These are phyloP conservation scores for Xylaria cubensis DNA, from an alignment of 495 filamentous ascomycete genomes.

Conservation along the genomic window DNA sequence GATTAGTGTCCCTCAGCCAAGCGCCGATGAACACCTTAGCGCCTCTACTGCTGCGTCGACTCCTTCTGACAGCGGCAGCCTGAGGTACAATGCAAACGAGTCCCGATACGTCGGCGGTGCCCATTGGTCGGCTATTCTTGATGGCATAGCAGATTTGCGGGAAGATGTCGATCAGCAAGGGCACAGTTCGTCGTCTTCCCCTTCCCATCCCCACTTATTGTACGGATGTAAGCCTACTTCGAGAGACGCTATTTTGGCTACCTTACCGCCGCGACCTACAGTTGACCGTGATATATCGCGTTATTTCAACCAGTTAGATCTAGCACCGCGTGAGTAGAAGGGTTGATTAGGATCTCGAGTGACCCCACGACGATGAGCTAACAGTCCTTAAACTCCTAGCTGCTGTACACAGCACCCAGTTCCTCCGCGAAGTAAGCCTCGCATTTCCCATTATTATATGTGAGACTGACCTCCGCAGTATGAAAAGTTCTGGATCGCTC, in stretches of 20 bases:
- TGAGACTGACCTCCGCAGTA: conserved; percentile 33
- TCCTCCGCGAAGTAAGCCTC: conserved; percentile 42
- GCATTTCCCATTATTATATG: not conserved
- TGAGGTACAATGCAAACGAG: conserved; percentile 40
- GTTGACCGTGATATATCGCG: conserved; percentile 47
- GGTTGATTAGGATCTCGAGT: not conserved
- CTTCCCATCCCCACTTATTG: conserved; percentile 38
- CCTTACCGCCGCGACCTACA: conserved; percentile 41
- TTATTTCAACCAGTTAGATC: conserved; percentile 48
- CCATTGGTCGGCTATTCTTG: conserved; percentile 54
- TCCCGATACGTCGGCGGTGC: conserved; percentile 47
- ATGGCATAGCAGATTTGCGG: conserved; percentile 42
- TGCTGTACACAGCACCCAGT: conserved; percentile 41
- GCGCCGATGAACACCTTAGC: not conserved
- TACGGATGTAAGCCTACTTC: conserved; percentile 43
- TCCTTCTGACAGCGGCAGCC: conserved; percentile 43
- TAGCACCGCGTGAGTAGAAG: conserved; percentile 29
- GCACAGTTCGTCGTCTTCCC: conserved; percentile 11
- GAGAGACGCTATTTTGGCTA: conserved; percentile 46
- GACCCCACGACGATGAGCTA: not conserved
- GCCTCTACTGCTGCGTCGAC: conserved; percentile 13
- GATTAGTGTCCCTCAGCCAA: not conserved
- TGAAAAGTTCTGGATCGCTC: conserved; percentile 40
- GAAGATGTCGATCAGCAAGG: conserved; percentile 28
- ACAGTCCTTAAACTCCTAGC: conserved; percentile 25